Evolutionary conservation across 305 asterid genomes (phyloP), one percentile per base, ranked within the genome.

Genomic region (Caryopteris hybrid): DNA sequence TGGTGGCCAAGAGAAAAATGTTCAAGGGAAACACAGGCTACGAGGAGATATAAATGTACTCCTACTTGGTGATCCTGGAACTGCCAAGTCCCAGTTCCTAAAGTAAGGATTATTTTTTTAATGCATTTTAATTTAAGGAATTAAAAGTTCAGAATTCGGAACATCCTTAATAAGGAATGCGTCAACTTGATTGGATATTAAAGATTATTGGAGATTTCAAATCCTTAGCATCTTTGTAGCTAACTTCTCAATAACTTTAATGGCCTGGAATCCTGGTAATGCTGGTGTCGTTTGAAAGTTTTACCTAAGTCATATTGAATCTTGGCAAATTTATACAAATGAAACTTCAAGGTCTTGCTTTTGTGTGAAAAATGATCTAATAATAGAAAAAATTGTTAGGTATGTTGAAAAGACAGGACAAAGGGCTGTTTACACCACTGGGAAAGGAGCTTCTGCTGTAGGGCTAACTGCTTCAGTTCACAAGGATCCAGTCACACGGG

Each of bases 401-500:
- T 91, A 91, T 69, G 95, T 86, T 5, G 99, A 94, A 79, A 94
- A 94, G 84, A 94, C 98, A 27, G 99, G 94, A 51, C 98, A 86
- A 60, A 85, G 98, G 73, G 98, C 99, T 70, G 98, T 94, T 70
- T 94, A 91, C 71, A 94, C 99, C 34, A 94, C 99, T 50, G 99
- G 99, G 61, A 94, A 94, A 83, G 98, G 98, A 78, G 99, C 99
- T 69, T 94, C 98, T 53, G 97, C 98, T 18, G 97, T 94, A 7
- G 99, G 99, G 54, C 93, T 94, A 66, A 89, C 98, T 17, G 98
- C 99, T 64, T 87, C 96, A 22, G 98, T 91, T 71, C 97, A 91
- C 86, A 94, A 89, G 87, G 99, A 94, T 73, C 99, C 99, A 7
- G 96, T 89, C 65, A 91, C 98, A 17, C 73, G 96, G 76, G 98